Evolutionary conservation across 495 filamentous ascomycete species (phyloP).

Genomic region (Usnea hakonensis): DNA sequence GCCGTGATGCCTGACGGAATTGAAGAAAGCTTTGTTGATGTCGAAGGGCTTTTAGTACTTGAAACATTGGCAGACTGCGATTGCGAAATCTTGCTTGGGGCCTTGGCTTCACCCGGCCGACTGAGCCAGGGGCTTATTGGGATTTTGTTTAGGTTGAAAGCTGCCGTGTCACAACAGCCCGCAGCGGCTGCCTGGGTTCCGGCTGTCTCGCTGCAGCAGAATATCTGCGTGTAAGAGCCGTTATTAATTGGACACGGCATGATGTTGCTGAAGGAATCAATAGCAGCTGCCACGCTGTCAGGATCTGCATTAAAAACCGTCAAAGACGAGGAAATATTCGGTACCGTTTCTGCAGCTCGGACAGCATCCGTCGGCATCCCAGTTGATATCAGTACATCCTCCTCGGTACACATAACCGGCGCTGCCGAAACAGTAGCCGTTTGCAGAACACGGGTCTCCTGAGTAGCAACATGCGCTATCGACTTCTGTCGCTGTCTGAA

Average conservation of each 20-base stretch:
- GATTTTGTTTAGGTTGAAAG: background rate
- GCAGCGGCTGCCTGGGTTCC: background rate
- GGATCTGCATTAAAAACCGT: background rate
- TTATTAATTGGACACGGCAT: background rate
- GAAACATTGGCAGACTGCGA: background rate
- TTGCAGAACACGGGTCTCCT: background rate
- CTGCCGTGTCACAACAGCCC: background rate
- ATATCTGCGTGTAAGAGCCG: background rate
- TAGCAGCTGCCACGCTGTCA: background rate
- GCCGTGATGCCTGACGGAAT: background rate
- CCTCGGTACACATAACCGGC: slow-evolving; percentile 13
- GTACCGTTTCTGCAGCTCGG: background rate
- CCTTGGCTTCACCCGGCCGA: background rate
- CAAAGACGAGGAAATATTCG: background rate
- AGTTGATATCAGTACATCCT: slow-evolving; percentile 8
- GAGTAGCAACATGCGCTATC: slow-evolving; percentile 4
- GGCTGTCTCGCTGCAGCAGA: background rate
- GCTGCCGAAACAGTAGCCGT: background rate
- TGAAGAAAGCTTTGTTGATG: background rate
- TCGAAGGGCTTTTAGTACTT: background rate
- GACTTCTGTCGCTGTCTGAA: background rate
- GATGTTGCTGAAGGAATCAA: background rate
- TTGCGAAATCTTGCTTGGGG: background rate
- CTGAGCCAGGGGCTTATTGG: background rate
- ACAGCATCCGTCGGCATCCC: slow-evolving; percentile 1